Percentiles rank a stretch among this genome's conserved stretches.
Evolutionary conservation across 345 rosid species (phyloP).

Genomic region (Eutrema heterophyllum): DNA sequence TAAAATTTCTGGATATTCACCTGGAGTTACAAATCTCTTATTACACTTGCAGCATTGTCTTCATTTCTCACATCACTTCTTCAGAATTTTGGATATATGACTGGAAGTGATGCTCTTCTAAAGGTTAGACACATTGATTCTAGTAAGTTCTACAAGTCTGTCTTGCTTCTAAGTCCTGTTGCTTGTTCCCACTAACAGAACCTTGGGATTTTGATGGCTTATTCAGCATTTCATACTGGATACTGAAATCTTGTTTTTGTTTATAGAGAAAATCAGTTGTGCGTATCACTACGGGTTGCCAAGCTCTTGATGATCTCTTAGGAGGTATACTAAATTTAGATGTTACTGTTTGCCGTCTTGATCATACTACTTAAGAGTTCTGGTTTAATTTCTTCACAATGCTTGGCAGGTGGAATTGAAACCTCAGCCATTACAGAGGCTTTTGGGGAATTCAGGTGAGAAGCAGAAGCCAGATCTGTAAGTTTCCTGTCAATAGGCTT

Average conservation of each 20-base stretch:
- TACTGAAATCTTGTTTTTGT: slow-evolving; percentile 1
- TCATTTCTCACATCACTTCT: not conserved
- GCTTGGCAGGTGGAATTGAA: slow-evolving; percentile 75
- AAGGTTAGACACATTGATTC: slow-evolving; percentile 44
- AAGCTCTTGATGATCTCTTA: slow-evolving; percentile 85
- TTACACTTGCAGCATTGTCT: not conserved
- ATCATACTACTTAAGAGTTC: not conserved
- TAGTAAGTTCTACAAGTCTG: no score
- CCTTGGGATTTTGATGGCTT: not conserved
- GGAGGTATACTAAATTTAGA: slow-evolving; percentile 46
- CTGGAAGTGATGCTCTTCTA: slow-evolving; percentile 88
- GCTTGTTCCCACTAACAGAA: not conserved
- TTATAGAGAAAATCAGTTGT: slow-evolving; percentile 64
- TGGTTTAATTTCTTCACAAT: not conserved
- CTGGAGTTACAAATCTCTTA: no score
- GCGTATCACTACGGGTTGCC: slow-evolving; percentile 90
- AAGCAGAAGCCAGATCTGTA: slow-evolving; percentile 4
- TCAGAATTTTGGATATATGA: slow-evolving; percentile 85
- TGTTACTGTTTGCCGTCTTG: not conserved
- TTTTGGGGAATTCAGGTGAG: slow-evolving; percentile 88
- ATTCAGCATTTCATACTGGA: not conserved
- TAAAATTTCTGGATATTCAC: no score
- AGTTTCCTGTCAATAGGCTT: not conserved
- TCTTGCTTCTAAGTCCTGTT: no score
- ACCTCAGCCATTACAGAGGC: slow-evolving; percentile 81